These are phyloP conservation scores for Coleophoma eucalyptorum DNA, from an alignment of 2,329 filamentous ascomycete species.

Conservation along the genomic window DNA sequence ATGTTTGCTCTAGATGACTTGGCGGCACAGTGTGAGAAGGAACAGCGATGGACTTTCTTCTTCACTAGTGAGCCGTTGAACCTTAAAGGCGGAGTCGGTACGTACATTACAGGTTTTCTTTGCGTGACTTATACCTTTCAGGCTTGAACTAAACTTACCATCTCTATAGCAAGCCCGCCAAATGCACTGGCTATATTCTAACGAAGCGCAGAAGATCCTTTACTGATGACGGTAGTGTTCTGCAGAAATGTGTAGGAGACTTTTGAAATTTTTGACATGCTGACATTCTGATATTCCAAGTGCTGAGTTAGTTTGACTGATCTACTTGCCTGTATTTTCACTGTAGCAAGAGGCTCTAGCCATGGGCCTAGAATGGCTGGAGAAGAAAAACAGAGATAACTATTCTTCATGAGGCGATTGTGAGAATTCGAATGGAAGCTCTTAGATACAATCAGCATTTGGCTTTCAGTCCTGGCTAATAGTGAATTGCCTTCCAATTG, in stretches of 20 bases:
- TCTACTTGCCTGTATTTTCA: no score
- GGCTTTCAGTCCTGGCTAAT: no score
- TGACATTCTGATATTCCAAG: no score
- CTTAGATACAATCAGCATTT: no score
- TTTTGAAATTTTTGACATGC: no score
- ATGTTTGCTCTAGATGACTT: constrained; percentile 36
- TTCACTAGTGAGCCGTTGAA: constrained; percentile 55
- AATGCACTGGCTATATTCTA: constrained; percentile 34
- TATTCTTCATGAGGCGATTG: no score
- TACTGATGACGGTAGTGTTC: not conserved
- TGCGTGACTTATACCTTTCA: not conserved
- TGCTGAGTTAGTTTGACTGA: no score
- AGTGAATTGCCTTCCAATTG: no score
- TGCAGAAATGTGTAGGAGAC: not conserved
- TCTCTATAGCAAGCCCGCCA: constrained; percentile 31
- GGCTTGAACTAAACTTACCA: not conserved
- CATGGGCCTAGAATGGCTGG: no score
- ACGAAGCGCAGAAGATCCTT: not conserved
- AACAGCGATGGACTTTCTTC: constrained; percentile 53
- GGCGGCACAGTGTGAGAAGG: constrained; percentile 45
- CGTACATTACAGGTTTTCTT: constrained; percentile 6
- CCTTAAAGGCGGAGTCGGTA: constrained; percentile 43
- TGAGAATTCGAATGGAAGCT: no score
- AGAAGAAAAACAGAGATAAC: no score
- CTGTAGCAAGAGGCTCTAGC: no score